Conservation (phyloP, 2,329 filamentous ascomycete genomes). For the Aspergillus glaucus region DNA sequence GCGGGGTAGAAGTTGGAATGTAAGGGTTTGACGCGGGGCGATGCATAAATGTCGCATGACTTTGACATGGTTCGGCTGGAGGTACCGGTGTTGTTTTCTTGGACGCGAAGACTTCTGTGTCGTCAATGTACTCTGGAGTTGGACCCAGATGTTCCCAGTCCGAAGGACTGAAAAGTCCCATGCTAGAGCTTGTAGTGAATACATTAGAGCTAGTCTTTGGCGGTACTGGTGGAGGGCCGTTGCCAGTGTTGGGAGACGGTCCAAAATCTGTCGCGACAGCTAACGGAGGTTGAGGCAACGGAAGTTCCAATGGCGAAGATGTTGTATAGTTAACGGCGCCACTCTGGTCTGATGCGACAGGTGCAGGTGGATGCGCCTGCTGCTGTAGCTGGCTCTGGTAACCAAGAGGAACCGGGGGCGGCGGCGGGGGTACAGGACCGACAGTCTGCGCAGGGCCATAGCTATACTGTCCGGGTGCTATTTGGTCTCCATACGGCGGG, state of each 20-base stretch:
- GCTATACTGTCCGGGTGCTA: neutral
- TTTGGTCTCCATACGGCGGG: slow-evolving; percentile 4
- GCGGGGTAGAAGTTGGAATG: slow-evolving; percentile 3
- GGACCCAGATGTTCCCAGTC: slow-evolving; percentile 43
- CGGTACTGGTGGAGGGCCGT: slow-evolving; percentile 15
- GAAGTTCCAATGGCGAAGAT: slow-evolving; percentile 4
- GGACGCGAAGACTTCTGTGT: slow-evolving; percentile 20
- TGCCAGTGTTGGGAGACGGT: slow-evolving; percentile 4
- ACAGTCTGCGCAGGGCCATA: slow-evolving; percentile 17
- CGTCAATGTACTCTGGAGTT: slow-evolving; percentile 33
- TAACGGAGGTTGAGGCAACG: slow-evolving; percentile 6
- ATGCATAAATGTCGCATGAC: slow-evolving; percentile 6
- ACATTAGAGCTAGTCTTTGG: slow-evolving; percentile 17
- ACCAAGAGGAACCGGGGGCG: slow-evolving; percentile 22
- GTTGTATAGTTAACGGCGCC: slow-evolving; percentile 2
- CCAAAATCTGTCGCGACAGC: slow-evolving; percentile 1
- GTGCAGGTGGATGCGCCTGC: slow-evolving; percentile 2
- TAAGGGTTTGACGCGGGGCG: slow-evolving; percentile 2
- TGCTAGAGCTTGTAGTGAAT: slow-evolving; percentile 25
- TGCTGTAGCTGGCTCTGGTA: slow-evolving; percentile 29
- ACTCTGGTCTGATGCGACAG: neutral
- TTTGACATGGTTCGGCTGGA: slow-evolving; percentile 8
- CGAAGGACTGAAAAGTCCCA: slow-evolving; percentile 39
- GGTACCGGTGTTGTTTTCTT: slow-evolving; percentile 8
- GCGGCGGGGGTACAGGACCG: slow-evolving; percentile 17